Evolutionary conservation across 495 filamentous ascomycete genomes (phyloP), one percentile per base, ranked within the genome.

Genomic region (Aspergillus sclerotiicarbonarius): DNA sequence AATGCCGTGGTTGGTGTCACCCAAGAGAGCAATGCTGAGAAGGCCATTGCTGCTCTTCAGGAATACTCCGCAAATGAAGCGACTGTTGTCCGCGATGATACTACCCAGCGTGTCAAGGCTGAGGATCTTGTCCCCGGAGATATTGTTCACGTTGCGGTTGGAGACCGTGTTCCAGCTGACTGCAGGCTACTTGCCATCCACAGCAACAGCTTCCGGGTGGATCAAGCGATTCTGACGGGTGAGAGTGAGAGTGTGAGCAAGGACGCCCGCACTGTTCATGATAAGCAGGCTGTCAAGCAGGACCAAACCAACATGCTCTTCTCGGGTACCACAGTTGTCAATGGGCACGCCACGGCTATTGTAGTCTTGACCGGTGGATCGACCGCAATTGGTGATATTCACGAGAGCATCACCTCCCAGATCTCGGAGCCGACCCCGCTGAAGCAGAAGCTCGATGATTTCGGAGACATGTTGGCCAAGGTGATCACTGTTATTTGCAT

Each of bases 11-110:
- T 99, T 41, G 95, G 95, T 61, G 95, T 99, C 16, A 96, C 92
- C 45, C 95, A 99, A 81, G 95, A 99, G 79, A 96, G 89, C 71
- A 96, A 91, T 67, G 95, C 95, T 33, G 95, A 99, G 71, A 97
- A 97, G 73, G 95, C 95, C 9, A 99, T 99, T 74, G 92, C 95
- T 10, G 95, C 95, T 45, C 84, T 99, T 35, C 93, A 99, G 75
- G 92, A 99, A 83, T 99, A 99, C 75, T 97, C 93, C 41, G 95
- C 95, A 57, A 98, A 96, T 67, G 90, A 96, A 77, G 94, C 95
- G 59, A 99, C 92, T 70, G 92, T 95, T 51, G 67, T 96, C 49
- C 88, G 95, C 58, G 74, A 86, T 76, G 91, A 93, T 15, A 82
- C 85, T 58, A 68, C 91, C 54, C 83, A 84, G 60, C 81, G 86